Conservation (phyloP, 1,139 yeast species). For the Petasospora fabianii region DNA sequence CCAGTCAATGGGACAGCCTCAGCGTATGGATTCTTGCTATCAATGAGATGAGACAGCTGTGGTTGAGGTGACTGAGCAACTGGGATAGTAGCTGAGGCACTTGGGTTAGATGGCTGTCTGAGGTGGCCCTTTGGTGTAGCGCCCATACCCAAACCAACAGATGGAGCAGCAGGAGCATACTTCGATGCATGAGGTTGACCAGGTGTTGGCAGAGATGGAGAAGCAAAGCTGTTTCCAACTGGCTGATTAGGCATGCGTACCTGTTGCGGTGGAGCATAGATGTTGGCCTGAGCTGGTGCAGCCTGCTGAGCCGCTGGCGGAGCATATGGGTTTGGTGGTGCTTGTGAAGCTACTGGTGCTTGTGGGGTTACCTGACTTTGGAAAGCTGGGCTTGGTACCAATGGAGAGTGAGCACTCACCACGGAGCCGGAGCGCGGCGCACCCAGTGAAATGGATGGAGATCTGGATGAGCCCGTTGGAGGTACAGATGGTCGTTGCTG, state of each 20-base stretch:
- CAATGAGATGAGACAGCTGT: slow-evolving; percentile 15
- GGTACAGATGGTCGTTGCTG: slow-evolving; percentile 3
- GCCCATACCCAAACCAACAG: slow-evolving; percentile 1
- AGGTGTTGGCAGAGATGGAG: neutral
- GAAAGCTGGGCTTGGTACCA: slow-evolving; percentile 3
- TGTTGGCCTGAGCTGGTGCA: neutral
- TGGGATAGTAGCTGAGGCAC: neutral
- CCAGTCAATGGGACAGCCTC: slow-evolving; percentile 1
- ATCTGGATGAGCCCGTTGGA: slow-evolving; percentile 8
- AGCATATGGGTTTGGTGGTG: slow-evolving; percentile 1
- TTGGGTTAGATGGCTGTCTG: slow-evolving; percentile 3
- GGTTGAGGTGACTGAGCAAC: slow-evolving; percentile 7
- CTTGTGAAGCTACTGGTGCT: slow-evolving; percentile 3
- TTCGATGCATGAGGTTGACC: slow-evolving; percentile 1
- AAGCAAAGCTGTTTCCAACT: slow-evolving; percentile 1
- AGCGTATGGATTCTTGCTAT: slow-evolving; percentile 9
- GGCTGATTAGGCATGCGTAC: neutral
- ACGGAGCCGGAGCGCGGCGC: no score
- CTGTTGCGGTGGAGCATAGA: slow-evolving; percentile 3
- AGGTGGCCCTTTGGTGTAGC: slow-evolving; percentile 2
- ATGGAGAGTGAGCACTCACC: slow-evolving; percentile 4
- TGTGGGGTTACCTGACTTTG: no score
- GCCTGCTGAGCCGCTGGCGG: slow-evolving; percentile 1
- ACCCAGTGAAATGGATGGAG: no score
- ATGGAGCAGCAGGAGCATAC: slow-evolving; percentile 5